Evolutionary conservation across 164 flowering plant species (phyloP).

Genomic region (Buxus sempervirens): DNA sequence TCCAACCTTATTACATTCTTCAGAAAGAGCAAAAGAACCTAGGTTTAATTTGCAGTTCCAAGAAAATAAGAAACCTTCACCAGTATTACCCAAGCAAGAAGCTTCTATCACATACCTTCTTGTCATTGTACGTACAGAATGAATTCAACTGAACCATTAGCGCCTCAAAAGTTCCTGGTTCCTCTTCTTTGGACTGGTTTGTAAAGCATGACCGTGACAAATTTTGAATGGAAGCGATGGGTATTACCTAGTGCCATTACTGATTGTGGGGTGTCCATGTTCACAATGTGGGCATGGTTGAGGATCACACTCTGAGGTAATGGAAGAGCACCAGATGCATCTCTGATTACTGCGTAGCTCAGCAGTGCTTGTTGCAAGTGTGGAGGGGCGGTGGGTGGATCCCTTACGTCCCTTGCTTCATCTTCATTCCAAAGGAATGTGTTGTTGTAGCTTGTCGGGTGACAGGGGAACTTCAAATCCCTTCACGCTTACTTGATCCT

Average conservation of each 20-base stretch:
- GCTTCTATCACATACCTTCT: background rate
- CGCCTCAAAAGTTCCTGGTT: constrained; percentile 19
- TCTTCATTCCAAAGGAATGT: constrained; percentile 63
- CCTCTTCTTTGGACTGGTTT: constrained; percentile 83
- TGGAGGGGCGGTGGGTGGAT: constrained; percentile 76
- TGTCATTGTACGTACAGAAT: background rate
- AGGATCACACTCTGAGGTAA: constrained; percentile 64
- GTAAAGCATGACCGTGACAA: constrained; percentile 76
- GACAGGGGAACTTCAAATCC: constrained; percentile 90
- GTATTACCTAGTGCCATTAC: constrained; percentile 87
- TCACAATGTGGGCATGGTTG: constrained; percentile 92
- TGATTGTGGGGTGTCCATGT: constrained; percentile 59
- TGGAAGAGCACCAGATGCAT: constrained; percentile 49
- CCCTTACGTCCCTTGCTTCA: constrained; percentile 71
- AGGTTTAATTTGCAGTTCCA: background rate
- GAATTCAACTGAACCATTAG: background rate
- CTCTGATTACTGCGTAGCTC: constrained; percentile 46
- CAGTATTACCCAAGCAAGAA: background rate
- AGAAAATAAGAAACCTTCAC: background rate
- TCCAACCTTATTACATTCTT: too few relatives aligned
- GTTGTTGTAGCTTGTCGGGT: constrained; percentile 88
- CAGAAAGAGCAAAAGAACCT: background rate
- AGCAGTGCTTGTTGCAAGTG: constrained; percentile 72
- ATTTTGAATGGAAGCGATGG: constrained; percentile 78
- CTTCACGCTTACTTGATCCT: constrained; percentile 68